phyloP scores from a whole-genome alignment of 2,329 filamentous ascomycete species.

The Amauroascus verrucosus region DNA sequence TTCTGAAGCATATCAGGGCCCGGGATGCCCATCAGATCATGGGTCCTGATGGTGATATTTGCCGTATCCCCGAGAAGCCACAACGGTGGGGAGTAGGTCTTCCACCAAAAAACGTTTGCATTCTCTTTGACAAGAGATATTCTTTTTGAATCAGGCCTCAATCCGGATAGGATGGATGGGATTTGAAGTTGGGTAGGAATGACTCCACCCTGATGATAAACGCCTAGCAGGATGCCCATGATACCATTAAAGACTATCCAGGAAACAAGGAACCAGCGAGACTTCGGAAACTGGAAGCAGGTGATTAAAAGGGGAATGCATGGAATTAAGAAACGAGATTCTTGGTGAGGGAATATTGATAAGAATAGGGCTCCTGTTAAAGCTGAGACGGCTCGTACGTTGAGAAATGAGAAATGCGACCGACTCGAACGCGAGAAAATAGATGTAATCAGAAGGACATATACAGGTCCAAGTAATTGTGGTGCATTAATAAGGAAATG shows the following conservation, averaged over 20 bases:
- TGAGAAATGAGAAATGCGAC: slow-evolving; percentile 28
- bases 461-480: slow-evolving; percentile 60
- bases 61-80: slow-evolving; percentile 38
- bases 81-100: slow-evolving; percentile 44
- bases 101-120: slow-evolving; percentile 44
- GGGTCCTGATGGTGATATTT: slow-evolving; percentile 31
- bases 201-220: slow-evolving; percentile 46
- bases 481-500: slow-evolving; percentile 62
- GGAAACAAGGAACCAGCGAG: slow-evolving; percentile 32
- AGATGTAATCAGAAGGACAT: slow-evolving; percentile 40
- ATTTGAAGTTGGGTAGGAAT: slow-evolving; percentile 42
- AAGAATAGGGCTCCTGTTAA: slow-evolving; percentile 36
- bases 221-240: slow-evolving; percentile 42
- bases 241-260: slow-evolving; percentile 43
- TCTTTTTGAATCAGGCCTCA: slow-evolving; percentile 18
- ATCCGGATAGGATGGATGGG: slow-evolving; percentile 26
- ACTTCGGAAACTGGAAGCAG: slow-evolving; percentile 35
- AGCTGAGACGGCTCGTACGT: slow-evolving; percentile 35
- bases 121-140: slow-evolving; percentile 15
- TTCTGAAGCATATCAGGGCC: slow-evolving; percentile 32
- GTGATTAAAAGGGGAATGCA: slow-evolving; percentile 43
- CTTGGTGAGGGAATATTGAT: slow-evolving; percentile 42
- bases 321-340: slow-evolving; percentile 44
- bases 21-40: slow-evolving; percentile 42
- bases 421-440: slow-evolving; percentile 34